Percentiles rank a stretch among this genome's conserved stretches.
Conservation (phyloP, 345 rosid genomes). For the Draba incana region DNA sequence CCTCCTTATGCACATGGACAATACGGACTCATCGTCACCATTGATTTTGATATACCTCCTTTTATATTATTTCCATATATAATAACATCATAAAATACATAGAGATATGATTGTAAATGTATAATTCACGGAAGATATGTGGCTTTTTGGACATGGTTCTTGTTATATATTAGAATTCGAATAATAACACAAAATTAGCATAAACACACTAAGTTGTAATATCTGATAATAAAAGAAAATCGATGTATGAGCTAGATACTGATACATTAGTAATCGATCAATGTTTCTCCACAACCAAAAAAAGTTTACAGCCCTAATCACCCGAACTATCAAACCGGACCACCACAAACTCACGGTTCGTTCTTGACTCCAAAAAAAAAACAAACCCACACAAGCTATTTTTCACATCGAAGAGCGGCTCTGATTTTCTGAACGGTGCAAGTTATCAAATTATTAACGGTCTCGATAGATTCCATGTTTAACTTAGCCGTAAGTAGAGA, state of each 20-base stretch:
- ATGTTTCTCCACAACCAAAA: background rate
- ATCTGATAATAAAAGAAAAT: too few relatives aligned
- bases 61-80: too few relatives aligned
- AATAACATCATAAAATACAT: background rate
- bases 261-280: too few relatives aligned
- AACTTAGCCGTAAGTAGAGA: constrained; percentile 88
- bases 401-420: constrained; percentile 77
- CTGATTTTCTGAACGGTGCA: constrained; percentile 97
- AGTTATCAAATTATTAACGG: constrained; percentile 82
- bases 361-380: constrained; percentile 28
- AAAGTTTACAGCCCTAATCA: constrained; percentile 3
- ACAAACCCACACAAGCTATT: background rate
- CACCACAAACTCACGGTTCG: constrained; percentile 16
- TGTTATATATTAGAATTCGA: too few relatives aligned
- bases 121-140: too few relatives aligned
- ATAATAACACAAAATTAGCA: too few relatives aligned
- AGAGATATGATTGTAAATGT: too few relatives aligned
- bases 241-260: too few relatives aligned
- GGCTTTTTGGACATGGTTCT: too few relatives aligned
- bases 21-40: background rate
- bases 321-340: constrained; percentile 29
- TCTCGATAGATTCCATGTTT: constrained; percentile 93
- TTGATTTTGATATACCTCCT: too few relatives aligned
- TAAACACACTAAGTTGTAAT: too few relatives aligned
- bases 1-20: too few relatives aligned